These are phyloP conservation scores for Kodamaea lidongshanica DNA, from an alignment of 805 yeast genomes.

Conservation along the genomic window DNA sequence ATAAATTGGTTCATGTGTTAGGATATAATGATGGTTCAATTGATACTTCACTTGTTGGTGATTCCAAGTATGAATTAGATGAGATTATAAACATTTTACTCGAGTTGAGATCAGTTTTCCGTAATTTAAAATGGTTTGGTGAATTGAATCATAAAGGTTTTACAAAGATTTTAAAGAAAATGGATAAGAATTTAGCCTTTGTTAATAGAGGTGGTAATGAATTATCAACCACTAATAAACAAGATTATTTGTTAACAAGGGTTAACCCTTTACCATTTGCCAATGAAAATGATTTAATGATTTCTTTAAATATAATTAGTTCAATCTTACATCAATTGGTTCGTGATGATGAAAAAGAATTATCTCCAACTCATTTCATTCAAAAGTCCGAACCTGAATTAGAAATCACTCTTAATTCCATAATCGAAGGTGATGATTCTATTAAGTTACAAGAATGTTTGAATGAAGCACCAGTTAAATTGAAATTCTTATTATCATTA, in stretches of 20 bases:
- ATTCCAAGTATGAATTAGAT: constrained; percentile 36
- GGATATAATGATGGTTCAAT: constrained; percentile 18
- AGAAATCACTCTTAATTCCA: no score
- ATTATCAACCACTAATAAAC: constrained; percentile 31
- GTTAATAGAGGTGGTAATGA: constrained; percentile 18
- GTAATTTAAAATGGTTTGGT: constrained; percentile 90
- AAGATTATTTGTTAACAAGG: constrained; percentile 50
- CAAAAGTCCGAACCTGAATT: no score
- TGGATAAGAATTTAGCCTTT: constrained; percentile 64
- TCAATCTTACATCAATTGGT: constrained; percentile 48
- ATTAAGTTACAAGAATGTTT: constrained; percentile 40
- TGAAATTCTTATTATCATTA: constrained; percentile 52
- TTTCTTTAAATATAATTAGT: constrained; percentile 48
- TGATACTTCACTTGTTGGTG: constrained; percentile 18
- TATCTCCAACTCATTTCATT: no score
- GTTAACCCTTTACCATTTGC: constrained; percentile 74
- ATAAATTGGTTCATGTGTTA: constrained; percentile 35
- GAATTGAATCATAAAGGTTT: constrained; percentile 89
- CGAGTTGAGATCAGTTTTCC: constrained; percentile 66
- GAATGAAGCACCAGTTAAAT: constrained; percentile 23
- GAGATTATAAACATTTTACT: constrained; percentile 49
- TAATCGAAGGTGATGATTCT: constrained; percentile 14
- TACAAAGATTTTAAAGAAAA: constrained; percentile 78
- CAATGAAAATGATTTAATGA: constrained; percentile 55
- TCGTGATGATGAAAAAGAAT: constrained; percentile 11